These are phyloP conservation scores for Xylogone sp. DNA, from an alignment of 2,329 filamentous ascomycete genomes.

Conservation along the genomic window DNA sequence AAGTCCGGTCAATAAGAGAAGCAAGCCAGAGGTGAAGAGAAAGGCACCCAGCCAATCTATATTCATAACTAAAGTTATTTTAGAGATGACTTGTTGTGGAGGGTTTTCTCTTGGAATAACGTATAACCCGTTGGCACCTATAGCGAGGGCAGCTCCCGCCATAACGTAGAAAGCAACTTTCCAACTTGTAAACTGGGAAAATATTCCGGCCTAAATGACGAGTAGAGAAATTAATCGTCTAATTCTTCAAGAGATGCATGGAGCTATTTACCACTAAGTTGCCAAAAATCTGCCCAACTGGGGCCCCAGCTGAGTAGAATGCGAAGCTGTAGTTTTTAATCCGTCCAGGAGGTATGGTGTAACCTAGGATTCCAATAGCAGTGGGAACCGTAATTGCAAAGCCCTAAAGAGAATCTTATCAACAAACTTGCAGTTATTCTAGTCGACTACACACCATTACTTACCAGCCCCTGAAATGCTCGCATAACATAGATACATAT, in stretches of 20 bases:
- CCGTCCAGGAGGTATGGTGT: constrained; percentile 62
- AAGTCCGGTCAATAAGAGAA: constrained; percentile 62
- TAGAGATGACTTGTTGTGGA: constrained; percentile 9
- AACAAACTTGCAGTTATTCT: neutral
- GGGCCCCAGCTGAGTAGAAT: constrained; percentile 60
- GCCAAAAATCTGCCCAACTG: constrained; percentile 60
- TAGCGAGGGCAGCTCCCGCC: constrained; percentile 53
- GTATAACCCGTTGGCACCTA: constrained; percentile 53
- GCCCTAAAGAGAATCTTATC: constrained; percentile 17
- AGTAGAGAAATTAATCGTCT: neutral
- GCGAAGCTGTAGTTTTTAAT: constrained; percentile 70
- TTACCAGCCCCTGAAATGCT: constrained; percentile 60
- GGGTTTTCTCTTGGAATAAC: constrained; percentile 52
- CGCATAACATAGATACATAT: constrained; percentile 65
- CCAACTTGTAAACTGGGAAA: constrained; percentile 60
- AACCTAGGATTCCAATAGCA: constrained; percentile 65
- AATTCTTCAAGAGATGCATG: neutral
- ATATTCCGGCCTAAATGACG: constrained; percentile 52
- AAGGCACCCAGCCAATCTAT: constrained; percentile 66
- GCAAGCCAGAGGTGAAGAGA: constrained; percentile 57
- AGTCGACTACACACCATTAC: too few species aligned
- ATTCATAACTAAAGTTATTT: constrained; percentile 7
- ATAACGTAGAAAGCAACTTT: constrained; percentile 65
- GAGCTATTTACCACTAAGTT: constrained; percentile 35
- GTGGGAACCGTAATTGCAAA: constrained; percentile 65